A percentile compares a stretch with the other conserved stretches of the same genome.
Evolutionary conservation across 371 early-diverging fungal genomes (phyloP).

Genomic region (Haplosporangium sp.): DNA sequence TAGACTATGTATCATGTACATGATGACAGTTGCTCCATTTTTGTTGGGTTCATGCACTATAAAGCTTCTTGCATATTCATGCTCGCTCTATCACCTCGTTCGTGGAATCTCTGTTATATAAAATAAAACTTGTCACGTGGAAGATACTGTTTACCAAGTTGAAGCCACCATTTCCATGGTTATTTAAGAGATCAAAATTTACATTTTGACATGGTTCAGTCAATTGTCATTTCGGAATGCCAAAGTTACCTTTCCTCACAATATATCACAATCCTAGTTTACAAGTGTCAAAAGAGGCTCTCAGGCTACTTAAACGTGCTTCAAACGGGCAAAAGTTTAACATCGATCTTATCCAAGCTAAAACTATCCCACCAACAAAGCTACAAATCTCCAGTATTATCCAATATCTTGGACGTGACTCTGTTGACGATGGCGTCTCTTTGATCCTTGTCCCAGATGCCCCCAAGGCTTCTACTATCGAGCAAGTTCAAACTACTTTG

Average conservation of each 20-base stretch:
- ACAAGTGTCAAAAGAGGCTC: constrained; percentile 8
- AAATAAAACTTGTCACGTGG: too few relatives aligned
- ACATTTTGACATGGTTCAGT: too few relatives aligned
- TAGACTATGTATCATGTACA: too few relatives aligned
- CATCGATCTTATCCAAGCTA: constrained; percentile 24
- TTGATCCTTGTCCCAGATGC: constrained; percentile 12
- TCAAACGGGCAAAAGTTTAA: constrained; percentile 3
- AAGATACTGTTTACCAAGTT: too few relatives aligned
- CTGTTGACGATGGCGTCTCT: not conserved
- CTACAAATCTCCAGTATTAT: constrained; percentile 16
- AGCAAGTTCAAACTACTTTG: constrained; percentile 28
- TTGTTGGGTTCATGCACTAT: too few relatives aligned
- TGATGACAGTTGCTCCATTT: too few relatives aligned
- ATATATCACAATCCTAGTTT: constrained; percentile 56
- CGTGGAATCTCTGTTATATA: too few relatives aligned
- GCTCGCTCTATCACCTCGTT: too few relatives aligned
- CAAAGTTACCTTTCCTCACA: constrained; percentile 53
- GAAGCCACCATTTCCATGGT: too few relatives aligned
- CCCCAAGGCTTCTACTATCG: constrained; percentile 16
- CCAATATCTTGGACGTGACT: constrained; percentile 18
- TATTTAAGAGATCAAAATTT: too few relatives aligned
- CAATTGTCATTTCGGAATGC: not conserved
- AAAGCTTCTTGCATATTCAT: too few relatives aligned
- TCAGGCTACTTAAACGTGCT: constrained; percentile 15
- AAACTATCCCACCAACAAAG: constrained; percentile 16